phyloP scores from a whole-genome alignment of 1,284 basidiomycete species.

The Apiotrichum laibachii region DNA sequence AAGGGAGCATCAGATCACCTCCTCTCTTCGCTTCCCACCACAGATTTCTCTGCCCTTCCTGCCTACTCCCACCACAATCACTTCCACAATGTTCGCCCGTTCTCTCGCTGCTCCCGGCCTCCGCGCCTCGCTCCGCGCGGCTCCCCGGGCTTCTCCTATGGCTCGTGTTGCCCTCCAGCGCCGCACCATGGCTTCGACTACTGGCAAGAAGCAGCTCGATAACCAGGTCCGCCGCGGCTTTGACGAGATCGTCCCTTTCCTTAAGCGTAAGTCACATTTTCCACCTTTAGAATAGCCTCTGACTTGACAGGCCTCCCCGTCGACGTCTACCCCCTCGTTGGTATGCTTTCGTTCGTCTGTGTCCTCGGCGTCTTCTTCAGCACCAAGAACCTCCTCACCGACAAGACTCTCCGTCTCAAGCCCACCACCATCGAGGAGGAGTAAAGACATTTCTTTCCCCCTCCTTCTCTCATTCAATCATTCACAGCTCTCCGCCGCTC shows the following conservation, averaged over 20 bases:
- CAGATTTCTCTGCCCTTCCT: too few relatives aligned
- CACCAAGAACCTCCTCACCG: slow-evolving; percentile 5
- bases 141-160: neutral
- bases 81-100: slow-evolving; percentile 8
- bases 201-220: slow-evolving; percentile 2
- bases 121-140: slow-evolving; percentile 6
- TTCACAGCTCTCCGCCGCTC: neutral
- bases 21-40: neutral
- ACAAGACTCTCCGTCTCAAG: slow-evolving; percentile 9
- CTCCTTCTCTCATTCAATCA: neutral
- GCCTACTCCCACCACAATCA: neutral
- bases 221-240: slow-evolving; percentile 12
- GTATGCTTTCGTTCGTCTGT: slow-evolving; percentile 7
- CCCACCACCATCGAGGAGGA: neutral
- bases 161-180: neutral
- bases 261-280: slow-evolving; percentile 6
- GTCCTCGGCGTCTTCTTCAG: slow-evolving; percentile 11
- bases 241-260: slow-evolving; percentile 12
- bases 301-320: slow-evolving; percentile 8
- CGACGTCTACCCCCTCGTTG: slow-evolving; percentile 13
- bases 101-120: slow-evolving; percentile 5
- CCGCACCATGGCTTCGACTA: slow-evolving; percentile 1
- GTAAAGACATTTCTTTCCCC: neutral
- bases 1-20: neutral
- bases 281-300: neutral